Base-by-base conservation (phyloP, 805 yeast species). In the Candida michaelii region DNA sequence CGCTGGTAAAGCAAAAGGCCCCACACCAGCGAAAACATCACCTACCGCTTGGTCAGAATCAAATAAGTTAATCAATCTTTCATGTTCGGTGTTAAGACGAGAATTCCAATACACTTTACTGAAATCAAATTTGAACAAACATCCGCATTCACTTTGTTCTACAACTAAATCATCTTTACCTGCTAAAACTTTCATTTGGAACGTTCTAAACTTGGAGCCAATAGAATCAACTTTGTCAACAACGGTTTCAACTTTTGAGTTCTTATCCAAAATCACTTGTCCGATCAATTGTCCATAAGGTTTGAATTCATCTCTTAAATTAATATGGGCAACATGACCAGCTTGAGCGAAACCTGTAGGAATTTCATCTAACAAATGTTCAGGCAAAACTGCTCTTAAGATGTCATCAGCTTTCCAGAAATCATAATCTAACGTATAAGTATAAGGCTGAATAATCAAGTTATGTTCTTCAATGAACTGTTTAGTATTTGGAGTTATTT, bases 11-110 rank as follows among this genome's bases (percentile, higher is more conserved):
- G 95, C 91, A 69, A 95, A 93, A 4, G 99, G 99, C 0, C 99
- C 99, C 1, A 93, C 98, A 36, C 99, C 99, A 0, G 97, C 98
- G 80, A 95, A 87, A 0, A 89, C 97, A 67, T 93, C 99, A 54
- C 89, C 88, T 0, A 95, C 85, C 5, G 89, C 85, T 45, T 84
- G 85, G 8, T 85, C 84, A 3, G 77, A 71, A 31, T 76, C 53
- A 53, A 86, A 84, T 44, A 69, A 71, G 1, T 65, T 59, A 3
- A 93, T 83, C 32, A 93, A 65, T 45, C 98, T 71, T 36, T 82
- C 91, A 62, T 93, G 99, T 56, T 93, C 99, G 0, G 96, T 87
- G 51, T 89, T 91, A 39, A 93, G 71, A 52, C 99, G 77, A 12
- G 97, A 88, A 60, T 93, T 93, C 99, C 99, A 93, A 64, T 95